phyloP scores from a whole-genome alignment of 2,329 filamentous ascomycete species.

The Xylaria sp. region DNA sequence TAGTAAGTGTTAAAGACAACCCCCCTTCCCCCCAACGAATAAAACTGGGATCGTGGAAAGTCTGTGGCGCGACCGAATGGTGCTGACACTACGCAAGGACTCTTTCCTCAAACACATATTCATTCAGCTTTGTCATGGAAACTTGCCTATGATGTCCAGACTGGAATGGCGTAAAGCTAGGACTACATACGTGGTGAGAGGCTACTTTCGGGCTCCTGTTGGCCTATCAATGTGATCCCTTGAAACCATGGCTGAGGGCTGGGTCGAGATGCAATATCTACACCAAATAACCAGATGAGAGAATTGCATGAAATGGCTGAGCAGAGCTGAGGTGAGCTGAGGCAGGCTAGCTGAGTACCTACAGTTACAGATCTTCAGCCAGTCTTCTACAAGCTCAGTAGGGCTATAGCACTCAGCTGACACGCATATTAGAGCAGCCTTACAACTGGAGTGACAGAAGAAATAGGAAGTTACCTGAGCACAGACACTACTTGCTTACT shows the following conservation, averaged over 20 bases:
- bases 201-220: background rate
- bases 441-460: slow-evolving; percentile 1
- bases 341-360: slow-evolving; percentile 16
- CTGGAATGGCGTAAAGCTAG: background rate
- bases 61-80: background rate
- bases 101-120: too few relatives aligned
- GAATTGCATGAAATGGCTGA: slow-evolving; percentile 7
- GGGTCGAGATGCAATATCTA: background rate
- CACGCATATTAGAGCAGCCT: background rate
- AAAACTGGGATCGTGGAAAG: background rate
- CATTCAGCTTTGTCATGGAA: background rate
- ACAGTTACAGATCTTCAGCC: slow-evolving; percentile 12
- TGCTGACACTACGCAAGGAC: background rate
- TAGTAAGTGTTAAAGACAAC: background rate
- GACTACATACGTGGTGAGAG: background rate
- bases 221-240: background rate
- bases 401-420: slow-evolving; percentile 16
- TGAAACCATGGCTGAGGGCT: slow-evolving; percentile 9
- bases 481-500: background rate
- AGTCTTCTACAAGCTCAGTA: background rate
- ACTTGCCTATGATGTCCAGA: background rate
- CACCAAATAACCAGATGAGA: background rate
- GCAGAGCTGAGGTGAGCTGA: slow-evolving; percentile 30
- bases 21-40: background rate
- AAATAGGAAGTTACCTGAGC: background rate